Evolutionary conservation across 1,284 basidiomycete genomes (phyloP), one percentile per base, ranked within the genome.

Genomic region (Moniliella sp.): DNA sequence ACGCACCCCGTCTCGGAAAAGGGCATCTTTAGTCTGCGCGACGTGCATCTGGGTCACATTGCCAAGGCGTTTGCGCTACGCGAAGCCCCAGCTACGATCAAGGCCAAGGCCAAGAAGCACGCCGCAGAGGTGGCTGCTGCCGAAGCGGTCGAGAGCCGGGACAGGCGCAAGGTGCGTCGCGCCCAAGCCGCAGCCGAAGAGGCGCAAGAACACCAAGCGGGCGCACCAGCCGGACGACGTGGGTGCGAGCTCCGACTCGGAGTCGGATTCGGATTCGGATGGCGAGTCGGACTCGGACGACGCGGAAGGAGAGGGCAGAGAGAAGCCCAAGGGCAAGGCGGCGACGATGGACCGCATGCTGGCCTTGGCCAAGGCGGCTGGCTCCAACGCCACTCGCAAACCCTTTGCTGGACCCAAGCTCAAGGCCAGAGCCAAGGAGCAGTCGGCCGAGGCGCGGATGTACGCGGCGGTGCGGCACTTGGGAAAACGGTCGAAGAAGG

Each of bases 1-100:
- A 99, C 91, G 0, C 91, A 99, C 64, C 86, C 88, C 0, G 71
- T 78, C 3, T 75, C 76, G 40, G 91, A 97, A 61, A 94, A 94
- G 50, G 74, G 79, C 41, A 80, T 91, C 37, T 97, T 99, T 67
- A 84, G 93, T 61, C 74, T 93, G 34, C 76, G 79, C 18, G 72
- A 83, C 46, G 67, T 97, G 5, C 91, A 99, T 57, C 70, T 93
- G 25, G 91, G 91, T 1, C 91, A 99, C 65, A 64, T 97, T 14
- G 88, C 91, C 23, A 97, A 99, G 62, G 73, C 83, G 0, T 99
- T 97, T 55, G 84, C 82, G 0, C 68, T 97, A 31, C 75, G 91
- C 21, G 88, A 94, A 41, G 80, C 88, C 1, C 91, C 91, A 0
- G 76, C 70, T 17, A 63, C 72, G 1, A 70, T 82, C 27, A 50